A percentile compares a stretch with the other conserved stretches of the same genome.
These are phyloP conservation scores for Daldinia concentrica DNA, from an alignment of 495 filamentous ascomycete genomes.

Conservation along the genomic window DNA sequence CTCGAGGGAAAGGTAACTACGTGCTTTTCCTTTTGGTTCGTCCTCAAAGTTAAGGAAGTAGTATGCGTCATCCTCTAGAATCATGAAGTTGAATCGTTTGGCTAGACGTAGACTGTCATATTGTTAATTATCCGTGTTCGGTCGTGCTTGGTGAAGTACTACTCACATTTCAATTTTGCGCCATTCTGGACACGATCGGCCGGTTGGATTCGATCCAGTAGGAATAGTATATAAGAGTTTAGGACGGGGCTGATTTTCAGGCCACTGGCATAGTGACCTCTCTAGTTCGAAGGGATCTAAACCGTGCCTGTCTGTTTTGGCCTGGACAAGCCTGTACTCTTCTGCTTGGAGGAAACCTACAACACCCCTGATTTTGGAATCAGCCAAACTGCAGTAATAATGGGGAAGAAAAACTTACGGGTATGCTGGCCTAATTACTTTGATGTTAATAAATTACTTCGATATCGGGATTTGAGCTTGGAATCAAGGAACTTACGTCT, in stretches of 20 bases:
- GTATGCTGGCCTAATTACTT: constrained; percentile 16
- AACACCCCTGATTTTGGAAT: not conserved
- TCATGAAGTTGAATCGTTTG: constrained; percentile 16
- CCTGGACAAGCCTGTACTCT: not conserved
- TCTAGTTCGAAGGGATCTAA: constrained; percentile 9
- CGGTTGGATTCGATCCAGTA: constrained; percentile 19
- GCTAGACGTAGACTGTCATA: constrained; percentile 9
- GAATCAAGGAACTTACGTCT: constrained; percentile 12
- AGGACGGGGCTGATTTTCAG: constrained; percentile 5
- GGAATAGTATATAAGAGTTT: constrained; percentile 15
- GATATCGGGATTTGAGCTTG: not conserved
- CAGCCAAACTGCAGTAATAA: not conserved
- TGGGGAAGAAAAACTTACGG: not conserved
- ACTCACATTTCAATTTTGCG: constrained; percentile 16
- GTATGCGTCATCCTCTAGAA: constrained; percentile 19
- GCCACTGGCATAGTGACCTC: constrained; percentile 8
- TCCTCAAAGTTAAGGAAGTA: constrained; percentile 21
- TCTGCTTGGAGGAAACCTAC: constrained; percentile 20
- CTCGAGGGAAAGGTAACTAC: constrained; percentile 13
- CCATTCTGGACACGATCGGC: constrained; percentile 20
- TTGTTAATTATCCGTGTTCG: not conserved
- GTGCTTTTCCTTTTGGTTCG: not conserved
- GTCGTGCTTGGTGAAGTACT: not conserved
- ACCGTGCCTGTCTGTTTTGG: constrained; percentile 12
- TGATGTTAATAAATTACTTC: constrained; percentile 1